Base-by-base conservation (phyloP, 768 basidiomycete species). In the Clavulina sp. region DNA sequence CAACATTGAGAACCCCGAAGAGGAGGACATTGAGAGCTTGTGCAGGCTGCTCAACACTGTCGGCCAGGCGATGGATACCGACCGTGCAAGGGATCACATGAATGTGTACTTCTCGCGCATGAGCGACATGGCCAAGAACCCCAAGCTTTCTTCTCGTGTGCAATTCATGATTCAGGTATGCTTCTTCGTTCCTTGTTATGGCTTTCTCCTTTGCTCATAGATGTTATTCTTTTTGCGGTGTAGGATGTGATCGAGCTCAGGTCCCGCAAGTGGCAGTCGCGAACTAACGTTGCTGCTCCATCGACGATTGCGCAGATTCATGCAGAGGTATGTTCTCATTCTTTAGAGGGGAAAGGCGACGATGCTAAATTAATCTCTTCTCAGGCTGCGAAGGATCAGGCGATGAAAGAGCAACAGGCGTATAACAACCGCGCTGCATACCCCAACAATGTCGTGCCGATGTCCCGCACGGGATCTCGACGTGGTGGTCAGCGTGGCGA, bases 1-100 rank as follows among this genome's bases (percentile, higher is more conserved):
- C 51, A 96, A 99, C 62, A 82, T 93, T 52, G 81, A 88, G 58
- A 85, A 87, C 60, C 95, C 91, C 0, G 91, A 96, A 61, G 93
- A 97, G 67, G 93, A 96, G 69, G 92, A 95, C 62, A 84, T 99
- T 57, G 93, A 97, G 73, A 86, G 82, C 44, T 73, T 95, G 52
- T 96, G 91, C 74, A 89, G 88, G 64, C 74, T 97, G 50, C 65
- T 99, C 49, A 75, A 81, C 21, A 96, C 93, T 4, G 86, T 96
- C 49, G 93, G 93, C 50, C 70, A 73, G 51, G 69, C 74, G 18
- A 76, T 96, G 50, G 95, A 97, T 60, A 81, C 78, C 4, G 66
- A 65, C 24, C 89, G 87, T 69, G 81, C 86, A 29, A 77, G 74
- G 46, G 80, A 78, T 16, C 84, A 87, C 60, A 84, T 97, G 77